phyloP scores from a whole-genome alignment of 2,329 filamentous ascomycete species.

The Massarina eburnea region DNA sequence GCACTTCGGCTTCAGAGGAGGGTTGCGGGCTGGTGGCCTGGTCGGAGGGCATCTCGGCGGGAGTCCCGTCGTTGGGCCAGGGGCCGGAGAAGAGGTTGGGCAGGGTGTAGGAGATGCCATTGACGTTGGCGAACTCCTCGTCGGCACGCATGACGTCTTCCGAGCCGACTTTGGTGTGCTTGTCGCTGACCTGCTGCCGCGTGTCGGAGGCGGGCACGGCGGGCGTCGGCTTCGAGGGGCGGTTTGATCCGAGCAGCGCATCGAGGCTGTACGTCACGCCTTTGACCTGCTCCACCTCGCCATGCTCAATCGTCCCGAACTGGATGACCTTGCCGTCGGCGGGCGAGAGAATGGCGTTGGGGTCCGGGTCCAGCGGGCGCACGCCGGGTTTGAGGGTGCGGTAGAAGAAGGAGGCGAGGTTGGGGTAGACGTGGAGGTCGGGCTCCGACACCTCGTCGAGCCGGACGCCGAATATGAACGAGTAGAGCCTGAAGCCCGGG shows the following conservation, averaged over 20 bases:
- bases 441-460: constrained; percentile 84
- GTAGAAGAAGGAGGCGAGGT: constrained; percentile 96
- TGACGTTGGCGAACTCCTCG: constrained; percentile 90
- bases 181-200: constrained; percentile 23
- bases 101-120: constrained; percentile 93
- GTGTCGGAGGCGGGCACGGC: constrained; percentile 42
- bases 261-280: constrained; percentile 98
- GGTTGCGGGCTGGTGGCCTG: constrained; percentile 69
- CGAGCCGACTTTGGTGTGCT: constrained; percentile 44
- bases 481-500: constrained; percentile 89
- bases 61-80: constrained; percentile 46
- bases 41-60: constrained; percentile 63
- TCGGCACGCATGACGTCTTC: constrained; percentile 73
- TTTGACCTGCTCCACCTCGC: constrained; percentile 97
- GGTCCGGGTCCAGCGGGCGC: constrained; percentile 80
- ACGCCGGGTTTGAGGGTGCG: constrained; percentile 86
- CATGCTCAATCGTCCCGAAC: constrained; percentile 86
- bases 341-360: constrained; percentile 79
- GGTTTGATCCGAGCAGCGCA: constrained; percentile 71
- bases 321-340: constrained; percentile 90
- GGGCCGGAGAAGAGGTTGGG: constrained; percentile 82
- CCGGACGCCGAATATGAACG: constrained; percentile 87
- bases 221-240: constrained; percentile 52
- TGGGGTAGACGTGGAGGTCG: constrained; percentile 87
- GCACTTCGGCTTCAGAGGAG: constrained; percentile 78